A percentile compares a stretch with the other conserved stretches of the same genome.
Evolutionary conservation across 345 rosid species (phyloP).

Genomic region (Sisymbrium altissimum): DNA sequence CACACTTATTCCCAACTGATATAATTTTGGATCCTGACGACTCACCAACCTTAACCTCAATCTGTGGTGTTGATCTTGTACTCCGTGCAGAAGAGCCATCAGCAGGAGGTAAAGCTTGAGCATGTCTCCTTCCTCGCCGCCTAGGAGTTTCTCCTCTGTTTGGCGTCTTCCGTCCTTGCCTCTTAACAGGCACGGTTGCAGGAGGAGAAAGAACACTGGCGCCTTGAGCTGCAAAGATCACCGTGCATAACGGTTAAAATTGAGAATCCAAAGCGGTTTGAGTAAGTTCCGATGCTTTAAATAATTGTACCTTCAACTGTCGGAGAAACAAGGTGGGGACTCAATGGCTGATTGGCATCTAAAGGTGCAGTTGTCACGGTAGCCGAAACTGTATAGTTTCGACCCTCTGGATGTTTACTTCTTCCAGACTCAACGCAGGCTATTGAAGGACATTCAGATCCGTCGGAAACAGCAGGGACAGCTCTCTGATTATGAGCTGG

Average conservation of each 20-base stretch:
- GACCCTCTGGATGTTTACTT: neutral
- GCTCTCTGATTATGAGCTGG: conserved; percentile 45
- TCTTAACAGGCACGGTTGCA: conserved; percentile 24
- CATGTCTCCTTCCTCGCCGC: conserved; percentile 63
- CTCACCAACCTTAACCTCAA: conserved; percentile 33
- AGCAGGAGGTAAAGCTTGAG: conserved; percentile 33
- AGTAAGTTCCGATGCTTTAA: neutral
- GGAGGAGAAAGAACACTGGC: conserved; percentile 18
- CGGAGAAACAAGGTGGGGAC: conserved; percentile 23
- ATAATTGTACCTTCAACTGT: conserved; percentile 29
- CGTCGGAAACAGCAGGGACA: conserved; percentile 51
- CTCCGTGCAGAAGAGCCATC: conserved; percentile 47
- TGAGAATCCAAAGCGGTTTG: conserved; percentile 9
- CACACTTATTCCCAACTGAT: conserved; percentile 36
- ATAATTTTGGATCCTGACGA: conserved; percentile 25
- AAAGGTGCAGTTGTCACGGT: conserved; percentile 13
- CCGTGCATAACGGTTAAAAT: neutral
- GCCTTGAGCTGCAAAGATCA: conserved; percentile 18
- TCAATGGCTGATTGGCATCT: conserved; percentile 21
- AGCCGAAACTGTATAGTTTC: neutral
- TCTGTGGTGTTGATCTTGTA: conserved; percentile 33
- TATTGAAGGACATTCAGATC: conserved; percentile 51
- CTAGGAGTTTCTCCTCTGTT: conserved; percentile 46
- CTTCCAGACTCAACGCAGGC: conserved; percentile 14
- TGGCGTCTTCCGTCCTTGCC: conserved; percentile 46